Evolutionary conservation across 2,329 filamentous ascomycete species (phyloP).

Genomic region (Chaetomiaceae sp.): DNA sequence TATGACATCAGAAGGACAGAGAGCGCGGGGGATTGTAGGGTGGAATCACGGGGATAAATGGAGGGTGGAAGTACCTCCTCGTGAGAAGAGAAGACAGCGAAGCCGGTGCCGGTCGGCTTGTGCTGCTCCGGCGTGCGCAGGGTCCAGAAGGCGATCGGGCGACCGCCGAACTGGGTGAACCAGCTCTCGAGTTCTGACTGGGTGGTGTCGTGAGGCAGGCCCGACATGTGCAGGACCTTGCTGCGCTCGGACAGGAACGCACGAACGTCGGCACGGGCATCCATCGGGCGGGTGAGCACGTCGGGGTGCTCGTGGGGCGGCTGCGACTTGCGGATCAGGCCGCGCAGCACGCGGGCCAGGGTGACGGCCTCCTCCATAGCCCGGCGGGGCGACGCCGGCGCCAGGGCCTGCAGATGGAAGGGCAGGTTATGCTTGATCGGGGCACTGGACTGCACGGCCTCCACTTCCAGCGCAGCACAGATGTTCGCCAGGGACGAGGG

Average conservation of each 20-base stretch:
- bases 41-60: too few relatives aligned
- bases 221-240: constrained; percentile 97
- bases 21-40: background rate
- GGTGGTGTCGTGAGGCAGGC: constrained; percentile 93
- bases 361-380: constrained; percentile 98
- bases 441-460: constrained; percentile 93
- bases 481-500: constrained; percentile 95
- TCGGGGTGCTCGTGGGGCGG: constrained; percentile 90
- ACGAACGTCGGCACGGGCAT: constrained; percentile 90
- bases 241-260: constrained; percentile 94
- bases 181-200: constrained; percentile 98
- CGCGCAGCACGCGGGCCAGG: constrained; percentile 82
- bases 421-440: constrained; percentile 98
- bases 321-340: constrained; percentile 92
- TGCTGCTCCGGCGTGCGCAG: constrained; percentile 96
- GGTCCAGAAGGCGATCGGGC: constrained; percentile 98
- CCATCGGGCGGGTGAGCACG: constrained; percentile 90
- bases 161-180: constrained; percentile 98
- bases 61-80: constrained; percentile 70
- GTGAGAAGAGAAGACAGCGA: constrained; percentile 97
- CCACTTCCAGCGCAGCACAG: constrained; percentile 94
- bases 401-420: constrained; percentile 93
- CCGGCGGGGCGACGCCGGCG: constrained; percentile 87
- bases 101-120: constrained; percentile 97
- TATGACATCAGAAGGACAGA: background rate